Base-by-base conservation (phyloP, 331 rosid species). In the Pyracantha coccinea region DNA sequence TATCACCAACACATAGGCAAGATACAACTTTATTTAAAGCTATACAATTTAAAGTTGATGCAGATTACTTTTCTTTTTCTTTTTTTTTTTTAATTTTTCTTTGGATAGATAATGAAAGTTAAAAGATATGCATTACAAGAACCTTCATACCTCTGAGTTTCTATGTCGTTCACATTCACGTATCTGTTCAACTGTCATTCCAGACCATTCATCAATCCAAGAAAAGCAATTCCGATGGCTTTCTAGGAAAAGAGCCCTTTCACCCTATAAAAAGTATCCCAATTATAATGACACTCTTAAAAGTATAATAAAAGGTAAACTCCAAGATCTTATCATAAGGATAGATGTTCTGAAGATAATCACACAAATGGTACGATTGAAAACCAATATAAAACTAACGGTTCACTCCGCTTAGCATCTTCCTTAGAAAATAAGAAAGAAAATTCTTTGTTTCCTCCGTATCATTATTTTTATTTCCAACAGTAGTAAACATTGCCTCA, bases 181-280 rank as follows among this genome's bases (percentile, higher is more conserved):
- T 69, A 84, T 62, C 27, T 81, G 83, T 50, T 77, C 65, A 27
- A 78, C 47, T 17, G 85, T 80, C 88, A 84, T 69, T 41, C 88
- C 88, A 10, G 66, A 81, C 88, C 88, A 84, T 69, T 80, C 81
- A 68, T 84, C 88, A 5, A 84, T 80, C 88, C 88, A 84, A 57
- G 81, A 62, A 65, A 77, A 80, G 67, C 88, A 84, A 52, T 79
- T 84, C 24, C 75, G 75, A 68, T 84, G 85, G 27, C 88, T 84
- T 70, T 81, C 85, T 68, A 70, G 68, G 68, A 80, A 84, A 65
- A 84, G 85, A n/a, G 88, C 85, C 66, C 80, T 81, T 80, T 84
- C 85, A 65, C 83, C 88, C 88, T 84, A 67, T 11, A 35, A 27
- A 53, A 68, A n/a, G 60, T 57, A 61, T 61, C 10, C 13, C 5